phyloP scores from a whole-genome alignment of 768 basidiomycete species.

The Xerocomellus chrysenteron region DNA sequence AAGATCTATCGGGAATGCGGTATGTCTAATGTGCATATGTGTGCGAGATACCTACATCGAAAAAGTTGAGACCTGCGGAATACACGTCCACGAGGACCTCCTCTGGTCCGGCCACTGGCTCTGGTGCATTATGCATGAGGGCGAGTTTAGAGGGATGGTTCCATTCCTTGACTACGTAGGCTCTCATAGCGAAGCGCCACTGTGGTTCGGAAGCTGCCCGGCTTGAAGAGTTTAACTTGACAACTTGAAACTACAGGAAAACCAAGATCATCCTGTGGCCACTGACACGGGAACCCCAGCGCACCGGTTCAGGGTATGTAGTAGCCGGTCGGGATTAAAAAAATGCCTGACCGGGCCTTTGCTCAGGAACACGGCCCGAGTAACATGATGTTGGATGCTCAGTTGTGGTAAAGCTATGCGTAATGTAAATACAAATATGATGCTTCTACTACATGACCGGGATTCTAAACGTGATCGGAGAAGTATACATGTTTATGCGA shows the following conservation, averaged over 20 bases:
- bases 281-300: too few species aligned
- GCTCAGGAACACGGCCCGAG: too few species aligned
- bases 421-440: slow-evolving; percentile 36
- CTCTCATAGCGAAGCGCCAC: slow-evolving; percentile 55
- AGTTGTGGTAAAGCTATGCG: slow-evolving; percentile 17
- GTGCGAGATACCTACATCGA: slow-evolving; percentile 46
- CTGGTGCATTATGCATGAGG: slow-evolving; percentile 53
- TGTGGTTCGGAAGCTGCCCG: not conserved
- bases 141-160: slow-evolving; percentile 65
- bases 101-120: slow-evolving; percentile 47
- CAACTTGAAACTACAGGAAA: not conserved
- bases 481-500: slow-evolving; percentile 43
- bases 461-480: slow-evolving; percentile 11
- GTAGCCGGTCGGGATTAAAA: not conserved
- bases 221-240: not conserved
- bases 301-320: not conserved
- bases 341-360: too few species aligned
- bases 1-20: slow-evolving; percentile 53
- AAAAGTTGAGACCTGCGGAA: slow-evolving; percentile 76
- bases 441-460: slow-evolving; percentile 30
- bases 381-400: not conserved
- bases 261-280: not conserved
- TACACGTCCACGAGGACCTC: slow-evolving; percentile 77
- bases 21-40: slow-evolving; percentile 12
- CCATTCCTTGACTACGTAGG: slow-evolving; percentile 69